Base-by-base conservation (phyloP, 805 yeast genomes). In the Lipomyces oligophaga region DNA sequence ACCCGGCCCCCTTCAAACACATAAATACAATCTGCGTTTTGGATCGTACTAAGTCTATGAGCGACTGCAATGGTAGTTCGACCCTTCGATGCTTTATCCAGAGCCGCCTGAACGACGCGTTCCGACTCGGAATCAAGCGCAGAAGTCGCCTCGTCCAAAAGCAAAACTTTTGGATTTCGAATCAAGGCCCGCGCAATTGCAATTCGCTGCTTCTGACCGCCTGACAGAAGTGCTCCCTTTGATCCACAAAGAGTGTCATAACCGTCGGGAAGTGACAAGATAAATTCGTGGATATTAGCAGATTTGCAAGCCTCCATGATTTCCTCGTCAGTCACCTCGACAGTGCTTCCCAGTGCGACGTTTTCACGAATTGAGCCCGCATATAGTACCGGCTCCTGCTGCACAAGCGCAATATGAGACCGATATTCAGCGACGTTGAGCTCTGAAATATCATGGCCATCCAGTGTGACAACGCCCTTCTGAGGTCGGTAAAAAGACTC, bases 321-420 rank as follows among this genome's bases (percentile, higher is more conserved):
- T 58, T 62, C 59, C 56, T 72, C 68, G 19, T 71, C 63, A 38
- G 67, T 35, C 43, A 71, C 70, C 47, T 64, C 43, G 30, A 15
- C 31, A 4, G 38, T 32, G 3, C 59, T 44, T 4, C 64, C 64
- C 47, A 68, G 50, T 47, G 85, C 70, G 34, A 87, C 78, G 59
- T 87, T 87, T 60, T 86, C 94, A 61, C 79, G 65, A 33, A 87
- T 83, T 0, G 89, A 73, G 45, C 86, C 93, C 61, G 87, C 85
- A 69, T 85, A 87, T 40, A 87, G 67, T 8, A 58, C 59, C 15
- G 63, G 62, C 43, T 80, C 84, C 60, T 80, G 85, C 55, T 75
- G 80, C 7, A 80, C 85, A 34, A 78, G 71, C 3, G 85, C 83
- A 16, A 77, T 66, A 44, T 74, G 72, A 11, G 70, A 59, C 34